Evolutionary conservation across 2,329 filamentous ascomycete species (phyloP), one percentile per base, ranked within the genome.

Genomic region (Acrocalymma vagum): DNA sequence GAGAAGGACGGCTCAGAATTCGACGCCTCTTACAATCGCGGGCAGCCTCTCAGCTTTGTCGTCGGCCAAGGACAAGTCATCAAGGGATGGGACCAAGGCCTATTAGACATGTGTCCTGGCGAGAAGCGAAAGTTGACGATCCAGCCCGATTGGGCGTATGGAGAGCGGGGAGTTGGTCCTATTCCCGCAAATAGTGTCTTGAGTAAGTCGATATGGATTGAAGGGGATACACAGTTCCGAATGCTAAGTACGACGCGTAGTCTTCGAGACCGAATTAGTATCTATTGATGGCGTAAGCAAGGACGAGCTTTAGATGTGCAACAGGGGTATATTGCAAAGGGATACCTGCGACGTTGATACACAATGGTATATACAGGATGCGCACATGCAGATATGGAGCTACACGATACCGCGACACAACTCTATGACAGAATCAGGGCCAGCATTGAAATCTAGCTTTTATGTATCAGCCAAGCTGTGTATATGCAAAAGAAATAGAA

Each of bases 21-120:
- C 58, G 71, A 75, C 54, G 69, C 72, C 41, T 73, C 67, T 69
- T 95, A 95, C 76, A 86, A 95, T 65, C 85, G 93, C 42, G 84
- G 85, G 39, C 71, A 76, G 46, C 94, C 94, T 4, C 81, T 99
- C 62, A 76, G 70, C 58, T 97, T 99, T 75, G 83, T 79, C 51
- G 78, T 99, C 29, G 94, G 93, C 42, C 76, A 79, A 38, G 92
- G 93, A 29, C 84, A 88, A 70, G 94, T 97, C 45, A 99, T 99
- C 74, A 91, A 94, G 78, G 93, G 93, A 63, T 96, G 92, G 92
- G 93, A 97, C 62, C 77, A 95, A 66, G 93, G 93, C 36, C 82
- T 97, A 16, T 67, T 95, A 29, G 90, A 92, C 65, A 97, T 97
- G 93, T 97, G 93, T 74, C 87, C 94, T 58, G 94, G 94, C 51